These are phyloP conservation scores for Trypanosoma caninum DNA, from an alignment of 208 protist species.

Conservation along the genomic window DNA sequence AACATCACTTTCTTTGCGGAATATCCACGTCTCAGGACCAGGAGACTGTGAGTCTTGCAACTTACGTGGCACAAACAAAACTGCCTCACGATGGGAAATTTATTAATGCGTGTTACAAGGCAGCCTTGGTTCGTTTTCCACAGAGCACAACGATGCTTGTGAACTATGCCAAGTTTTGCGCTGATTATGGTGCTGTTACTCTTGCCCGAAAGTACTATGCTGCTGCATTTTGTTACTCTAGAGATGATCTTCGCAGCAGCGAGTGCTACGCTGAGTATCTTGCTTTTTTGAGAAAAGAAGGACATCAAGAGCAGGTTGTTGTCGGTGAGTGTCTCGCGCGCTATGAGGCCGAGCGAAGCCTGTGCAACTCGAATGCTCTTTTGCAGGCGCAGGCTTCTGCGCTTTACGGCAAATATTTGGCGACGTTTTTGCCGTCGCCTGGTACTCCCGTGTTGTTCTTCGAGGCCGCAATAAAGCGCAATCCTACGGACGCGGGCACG, in stretches of 20 bases:
- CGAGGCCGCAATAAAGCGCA: conserved; percentile 48
- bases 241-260: conserved; percentile 49
- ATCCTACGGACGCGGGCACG: conserved; percentile 34
- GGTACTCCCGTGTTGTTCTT: conserved; percentile 51
- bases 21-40: conserved; percentile 45
- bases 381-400: conserved; percentile 27
- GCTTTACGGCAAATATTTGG: conserved; percentile 71
- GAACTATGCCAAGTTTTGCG: conserved; percentile 82
- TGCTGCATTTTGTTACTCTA: conserved; percentile 45
- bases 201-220: conserved; percentile 75
- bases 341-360: conserved; percentile 37
- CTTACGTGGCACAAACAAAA: conserved; percentile 66
- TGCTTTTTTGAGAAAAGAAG: conserved; percentile 21
- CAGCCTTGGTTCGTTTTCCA: conserved; percentile 54
- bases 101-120: conserved; percentile 66
- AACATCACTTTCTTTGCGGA: conserved; percentile 44
- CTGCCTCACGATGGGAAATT: conserved; percentile 42
- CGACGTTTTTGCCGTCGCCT: conserved; percentile 52
- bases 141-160: conserved; percentile 51
- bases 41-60: conserved; percentile 62
- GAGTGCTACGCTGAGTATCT: conserved; percentile 78
- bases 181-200: conserved; percentile 36
- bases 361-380: conserved; percentile 1
- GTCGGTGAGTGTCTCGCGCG: conserved; percentile 51
- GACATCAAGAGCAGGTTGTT: conserved; percentile 34